A percentile compares a stretch with the other conserved stretches of the same genome.
phyloP scores from a whole-genome alignment of 768 basidiomycete genomes.

The Grammothele lineata region DNA sequence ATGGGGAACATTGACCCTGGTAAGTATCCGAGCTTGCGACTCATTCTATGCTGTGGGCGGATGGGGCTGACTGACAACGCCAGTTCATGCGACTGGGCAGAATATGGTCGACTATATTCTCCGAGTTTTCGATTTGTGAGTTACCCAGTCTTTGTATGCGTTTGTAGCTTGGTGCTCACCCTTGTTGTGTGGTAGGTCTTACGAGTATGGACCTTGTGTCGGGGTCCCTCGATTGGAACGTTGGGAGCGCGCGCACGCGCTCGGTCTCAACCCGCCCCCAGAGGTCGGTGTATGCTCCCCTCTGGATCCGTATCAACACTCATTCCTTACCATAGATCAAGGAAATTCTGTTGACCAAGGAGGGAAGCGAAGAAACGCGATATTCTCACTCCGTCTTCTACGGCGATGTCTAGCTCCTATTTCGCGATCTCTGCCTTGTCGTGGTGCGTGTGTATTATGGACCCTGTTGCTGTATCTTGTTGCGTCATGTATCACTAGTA shows the following conservation, averaged over 20 bases:
- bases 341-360: conserved; percentile 68
- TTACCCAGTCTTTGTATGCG: not conserved
- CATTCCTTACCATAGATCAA: conserved; percentile 47
- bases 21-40: conserved; percentile 34
- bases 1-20: conserved; percentile 58
- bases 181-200: conserved; percentile 42
- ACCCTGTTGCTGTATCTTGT: too few species aligned
- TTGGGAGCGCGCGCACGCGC: conserved; percentile 78
- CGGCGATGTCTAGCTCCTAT: conserved; percentile 14
- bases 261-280: conserved; percentile 75
- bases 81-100: conserved; percentile 65
- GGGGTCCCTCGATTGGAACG: conserved; percentile 79
- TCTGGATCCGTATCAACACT: not conserved
- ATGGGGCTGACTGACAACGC: not conserved
- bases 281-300: conserved; percentile 47
- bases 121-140: conserved; percentile 72
- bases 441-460: too few species aligned
- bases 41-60: too few species aligned
- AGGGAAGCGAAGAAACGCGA: conserved; percentile 50
- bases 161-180: not conserved
- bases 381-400: conserved; percentile 62
- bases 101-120: conserved; percentile 68
- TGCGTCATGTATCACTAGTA: too few species aligned
- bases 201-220: conserved; percentile 77
- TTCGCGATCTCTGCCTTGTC: too few species aligned